A percentile compares a stretch with the other conserved stretches of the same genome.
These are phyloP conservation scores for Schizophyllum commune DNA, from an alignment of 1,284 basidiomycete genomes.

Conservation along the genomic window DNA sequence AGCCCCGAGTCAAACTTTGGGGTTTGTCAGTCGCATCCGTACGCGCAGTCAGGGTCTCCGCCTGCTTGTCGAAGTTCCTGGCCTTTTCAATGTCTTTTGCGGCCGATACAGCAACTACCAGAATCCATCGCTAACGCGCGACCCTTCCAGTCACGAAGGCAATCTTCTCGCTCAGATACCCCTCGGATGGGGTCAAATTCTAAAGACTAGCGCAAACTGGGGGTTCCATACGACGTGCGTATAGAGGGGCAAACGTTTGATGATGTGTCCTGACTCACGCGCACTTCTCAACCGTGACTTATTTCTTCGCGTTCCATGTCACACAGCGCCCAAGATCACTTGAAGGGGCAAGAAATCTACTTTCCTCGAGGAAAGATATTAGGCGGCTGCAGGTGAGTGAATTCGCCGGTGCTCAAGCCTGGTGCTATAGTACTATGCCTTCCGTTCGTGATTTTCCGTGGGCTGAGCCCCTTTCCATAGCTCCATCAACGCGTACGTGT, in stretches of 20 bases:
- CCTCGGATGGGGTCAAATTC: slow-evolving; percentile 14
- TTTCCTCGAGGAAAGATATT: slow-evolving; percentile 28
- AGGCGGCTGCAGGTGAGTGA: slow-evolving; percentile 20
- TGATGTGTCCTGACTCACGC: neutral
- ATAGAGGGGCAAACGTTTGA: neutral
- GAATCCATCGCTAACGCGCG: too few species aligned
- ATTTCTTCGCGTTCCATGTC: too few species aligned
- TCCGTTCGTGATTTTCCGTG: too few species aligned
- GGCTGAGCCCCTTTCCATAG: neutral
- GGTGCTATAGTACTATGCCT: too few species aligned
- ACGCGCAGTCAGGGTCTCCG: too few species aligned
- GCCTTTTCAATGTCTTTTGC: too few species aligned
- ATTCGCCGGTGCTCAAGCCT: neutral
- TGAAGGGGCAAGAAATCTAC: slow-evolving; percentile 16
- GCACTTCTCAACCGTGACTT: neutral
- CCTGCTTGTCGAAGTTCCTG: too few species aligned
- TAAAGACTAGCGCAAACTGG: slow-evolving; percentile 20
- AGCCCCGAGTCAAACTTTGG: neutral
- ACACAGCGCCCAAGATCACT: slow-evolving; percentile 4
- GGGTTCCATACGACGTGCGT: slow-evolving; percentile 19
- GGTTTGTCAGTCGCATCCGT: neutral
- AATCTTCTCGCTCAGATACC: slow-evolving; percentile 17
- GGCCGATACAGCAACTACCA: too few species aligned
- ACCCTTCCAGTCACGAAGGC: slow-evolving; percentile 1
- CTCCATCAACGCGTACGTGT: slow-evolving; percentile 16